Evolutionary conservation across 495 filamentous ascomycete species (phyloP), one percentile per base, ranked within the genome.

Genomic region (Hypoxylon fragiforme): DNA sequence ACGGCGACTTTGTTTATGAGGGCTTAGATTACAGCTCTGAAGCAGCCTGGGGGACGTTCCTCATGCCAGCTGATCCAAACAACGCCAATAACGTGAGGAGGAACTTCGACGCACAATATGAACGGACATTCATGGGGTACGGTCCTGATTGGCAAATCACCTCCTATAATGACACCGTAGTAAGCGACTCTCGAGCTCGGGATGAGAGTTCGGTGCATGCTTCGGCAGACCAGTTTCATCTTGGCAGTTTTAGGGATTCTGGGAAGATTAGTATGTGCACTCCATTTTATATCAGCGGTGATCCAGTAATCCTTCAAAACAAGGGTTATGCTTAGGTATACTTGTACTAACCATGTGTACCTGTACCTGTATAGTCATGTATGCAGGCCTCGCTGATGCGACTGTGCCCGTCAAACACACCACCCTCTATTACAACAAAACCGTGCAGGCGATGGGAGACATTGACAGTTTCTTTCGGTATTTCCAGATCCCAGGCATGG

Each of bases 1-100:
- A 81, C 30, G 75, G 78, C 3, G 74, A 75, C 4, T 66, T 84
- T 7, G 50, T 86, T 1, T 86, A 82, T 52, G 81, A 82, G 19
- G 66, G 66, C 30, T 50, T 70, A 16, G 63, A 70, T 6, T 69
- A 73, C 19, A 73, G 77, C 15, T 67, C 69, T 18, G 73, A 77
- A 61, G 39, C 51, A 2, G 62, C 63, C 3, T 74, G 67, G 63
- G 28, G 39, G 9, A 63, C 59, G 14, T 68, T 64, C 19, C 59
- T 74, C 1, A 30, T 71, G 13, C 65, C 63, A 26, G 64, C 59
- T 0, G 40, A 35, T n/a, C 62, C 70, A 1, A 60, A 63, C 40
- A 16, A 59, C 11, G 1, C 50, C 1, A 64, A 30, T 12, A 63
- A 64, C 18, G 64, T 67, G 3, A 49, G 64, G 36, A 50, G 61